Percentiles rank a stretch among this genome's conserved stretches.
Evolutionary conservation across 371 early-diverging fungal species (phyloP).

Genomic region (Syncephalastrum contaminatum): DNA sequence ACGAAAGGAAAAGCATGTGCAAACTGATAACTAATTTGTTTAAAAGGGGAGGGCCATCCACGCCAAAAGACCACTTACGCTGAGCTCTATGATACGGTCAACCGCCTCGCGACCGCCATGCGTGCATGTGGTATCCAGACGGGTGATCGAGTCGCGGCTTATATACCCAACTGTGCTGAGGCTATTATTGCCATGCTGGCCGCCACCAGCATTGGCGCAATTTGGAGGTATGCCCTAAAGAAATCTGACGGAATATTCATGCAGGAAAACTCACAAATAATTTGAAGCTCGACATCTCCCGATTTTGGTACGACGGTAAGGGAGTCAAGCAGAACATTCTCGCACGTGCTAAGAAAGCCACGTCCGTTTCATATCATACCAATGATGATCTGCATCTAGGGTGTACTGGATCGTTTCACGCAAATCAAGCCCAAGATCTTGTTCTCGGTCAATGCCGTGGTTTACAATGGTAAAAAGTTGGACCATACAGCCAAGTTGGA

Average conservation of each 20-base stretch:
- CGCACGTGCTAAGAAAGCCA: conserved; percentile 8
- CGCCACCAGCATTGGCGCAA: conserved; percentile 90
- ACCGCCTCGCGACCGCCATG: conserved; percentile 73
- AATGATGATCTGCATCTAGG: conserved; percentile 40
- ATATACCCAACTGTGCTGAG: conserved; percentile 88
- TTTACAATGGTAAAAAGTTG: conserved; percentile 87
- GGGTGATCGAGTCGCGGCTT: conserved; percentile 94
- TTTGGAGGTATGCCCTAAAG: conserved; percentile 75
- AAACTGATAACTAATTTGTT: conserved; percentile 5
- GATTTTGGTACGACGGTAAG: conserved; percentile 89
- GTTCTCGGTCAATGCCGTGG: conserved; percentile 85
- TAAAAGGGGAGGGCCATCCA: conserved; percentile 48
- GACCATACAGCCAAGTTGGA: conserved; percentile 80
- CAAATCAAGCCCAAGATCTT: conserved; percentile 95
- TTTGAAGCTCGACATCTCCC: conserved; percentile 77
- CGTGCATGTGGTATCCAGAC: conserved; percentile 65
- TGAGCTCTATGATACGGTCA: conserved; percentile 75
- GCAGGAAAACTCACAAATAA: neutral
- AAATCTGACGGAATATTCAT: conserved; percentile 2
- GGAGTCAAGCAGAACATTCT: conserved; percentile 10
- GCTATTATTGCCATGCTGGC: conserved; percentile 92
- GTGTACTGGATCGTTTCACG: conserved; percentile 91
- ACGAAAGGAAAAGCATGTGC: neutral
- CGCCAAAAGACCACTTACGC: conserved; percentile 64
- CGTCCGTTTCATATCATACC: neutral